Base-by-base conservation (phyloP, 2,329 filamentous ascomycete species). In the Rutstroemia sydowiana region DNA sequence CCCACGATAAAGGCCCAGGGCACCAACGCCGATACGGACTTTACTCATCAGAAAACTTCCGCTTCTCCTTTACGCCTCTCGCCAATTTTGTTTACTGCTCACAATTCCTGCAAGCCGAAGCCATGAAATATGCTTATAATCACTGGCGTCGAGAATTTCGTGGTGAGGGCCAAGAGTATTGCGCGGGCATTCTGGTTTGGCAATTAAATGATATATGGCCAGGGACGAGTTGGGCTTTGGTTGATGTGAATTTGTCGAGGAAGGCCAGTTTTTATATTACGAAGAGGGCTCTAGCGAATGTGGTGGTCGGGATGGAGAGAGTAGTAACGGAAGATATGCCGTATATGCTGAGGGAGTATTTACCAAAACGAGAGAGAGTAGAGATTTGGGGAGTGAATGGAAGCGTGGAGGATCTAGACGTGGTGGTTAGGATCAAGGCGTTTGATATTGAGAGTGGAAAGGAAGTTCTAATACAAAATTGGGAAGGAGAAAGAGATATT, bases 131-230 rank as follows among this genome's bases (percentile, higher is more conserved):
- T 44, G 62, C 62, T 5, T 64, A 63, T 41, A 61, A 61, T 32
- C 57, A 58, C 13, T 64, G 62, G 62, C 44, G 61, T 13, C 41
- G 61, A 6, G 57, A 60, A n/a, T 64, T 62, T 45, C 45, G 55
- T 2, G 57, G 55, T 5, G 44, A 36, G 16, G 32, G 32, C 16
- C 14, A 36, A 36, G 58, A 61, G 16, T 52, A 69, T 52, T 86
- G 82, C 60, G 80, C 80, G 45, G 82, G 82, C 16, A 80, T 79
- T 10, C 67, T 86, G 40, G 79, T 85, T 5, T 86, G 82, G 82
- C 82, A 85, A 68, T 70, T 86, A 47, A 86, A 86, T 60, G 83
- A 87, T 66, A 84, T 80, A 67, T 86, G 81, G 81, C 82, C 82
- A 2, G 79, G 78, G 18, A 81, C 78, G 44, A 81, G 76, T 26